Conservation (phyloP, 2,329 filamentous ascomycete species). For the Aureobasidium namibiae region DNA sequence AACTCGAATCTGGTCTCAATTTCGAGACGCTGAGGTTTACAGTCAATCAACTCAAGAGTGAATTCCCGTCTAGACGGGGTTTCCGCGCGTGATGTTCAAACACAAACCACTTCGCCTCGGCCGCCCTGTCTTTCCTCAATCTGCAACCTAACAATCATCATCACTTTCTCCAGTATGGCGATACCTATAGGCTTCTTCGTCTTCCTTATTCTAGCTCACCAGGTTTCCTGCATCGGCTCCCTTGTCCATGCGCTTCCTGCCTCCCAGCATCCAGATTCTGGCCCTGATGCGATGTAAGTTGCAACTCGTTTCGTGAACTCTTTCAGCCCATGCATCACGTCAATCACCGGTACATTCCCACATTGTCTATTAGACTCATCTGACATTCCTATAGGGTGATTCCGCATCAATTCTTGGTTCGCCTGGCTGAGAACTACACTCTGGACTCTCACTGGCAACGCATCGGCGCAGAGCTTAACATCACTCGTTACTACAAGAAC, state of each 20-base stretch:
- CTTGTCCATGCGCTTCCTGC: background rate
- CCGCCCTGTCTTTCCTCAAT: background rate
- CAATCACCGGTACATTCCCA: too few relatives aligned
- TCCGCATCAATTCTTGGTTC: background rate
- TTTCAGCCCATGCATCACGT: too few relatives aligned
- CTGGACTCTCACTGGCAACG: background rate
- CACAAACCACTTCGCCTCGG: background rate
- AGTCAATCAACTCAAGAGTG: background rate
- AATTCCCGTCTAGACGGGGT: background rate
- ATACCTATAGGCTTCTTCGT: background rate
- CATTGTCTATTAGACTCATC: background rate
- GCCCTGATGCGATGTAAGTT: too few relatives aligned
- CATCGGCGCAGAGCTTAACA: background rate
- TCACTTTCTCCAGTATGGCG: background rate
- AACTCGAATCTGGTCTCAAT: background rate
- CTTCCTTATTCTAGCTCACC: background rate
- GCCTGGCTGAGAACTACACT: background rate
- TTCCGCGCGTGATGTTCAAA: background rate
- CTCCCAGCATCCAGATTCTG: too few relatives aligned
- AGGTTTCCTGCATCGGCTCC: background rate
- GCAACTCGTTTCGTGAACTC: too few relatives aligned
- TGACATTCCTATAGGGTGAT: background rate
- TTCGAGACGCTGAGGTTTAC: background rate
- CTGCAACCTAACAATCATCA: background rate
- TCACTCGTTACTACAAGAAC: background rate